Conservation (phyloP, 2,329 filamentous ascomycete species). For the Penicillium sp. region DNA sequence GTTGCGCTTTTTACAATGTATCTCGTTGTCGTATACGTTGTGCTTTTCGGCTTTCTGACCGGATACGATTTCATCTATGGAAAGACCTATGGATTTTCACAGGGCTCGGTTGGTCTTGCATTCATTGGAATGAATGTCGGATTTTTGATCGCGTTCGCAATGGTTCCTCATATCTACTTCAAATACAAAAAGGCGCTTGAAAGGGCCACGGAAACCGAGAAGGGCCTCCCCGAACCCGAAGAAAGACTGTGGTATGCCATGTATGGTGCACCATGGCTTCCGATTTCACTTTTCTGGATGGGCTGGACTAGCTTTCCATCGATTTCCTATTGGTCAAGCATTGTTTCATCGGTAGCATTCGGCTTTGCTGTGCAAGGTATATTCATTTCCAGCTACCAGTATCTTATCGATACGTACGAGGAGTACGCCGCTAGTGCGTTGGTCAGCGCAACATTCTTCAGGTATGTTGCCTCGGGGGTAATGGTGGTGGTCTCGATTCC, state of each 20-base stretch:
- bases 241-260: conserved; percentile 43
- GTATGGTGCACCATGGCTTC: conserved; percentile 54
- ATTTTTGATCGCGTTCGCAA: conserved; percentile 27
- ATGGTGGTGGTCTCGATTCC: conserved; percentile 33
- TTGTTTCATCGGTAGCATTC: conserved; percentile 44
- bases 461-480: conserved; percentile 28
- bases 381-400: conserved; percentile 35
- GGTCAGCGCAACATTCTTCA: conserved; percentile 31
- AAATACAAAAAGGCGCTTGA: conserved; percentile 33
- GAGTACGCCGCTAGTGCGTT: conserved; percentile 25
- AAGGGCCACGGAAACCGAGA: neutral
- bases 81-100: conserved; percentile 37
- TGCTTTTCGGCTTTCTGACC: conserved; percentile 27
- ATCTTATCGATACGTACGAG: conserved; percentile 29
- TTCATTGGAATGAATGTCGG: conserved; percentile 44
- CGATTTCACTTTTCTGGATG: conserved; percentile 47
- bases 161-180: conserved; percentile 43
- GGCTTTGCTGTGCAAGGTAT: conserved; percentile 57
- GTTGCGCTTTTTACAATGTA: conserved; percentile 26
- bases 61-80: conserved; percentile 27
- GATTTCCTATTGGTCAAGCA: conserved; percentile 37
- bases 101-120: conserved; percentile 38
- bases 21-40: conserved; percentile 27
- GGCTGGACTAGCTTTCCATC: conserved; percentile 43
- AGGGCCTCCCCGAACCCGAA: conserved; percentile 46